Percentiles rank a stretch among this genome's conserved stretches.
Evolutionary conservation across 2,329 filamentous ascomycete genomes (phyloP).

Genomic region (Ceratocystis papillata): DNA sequence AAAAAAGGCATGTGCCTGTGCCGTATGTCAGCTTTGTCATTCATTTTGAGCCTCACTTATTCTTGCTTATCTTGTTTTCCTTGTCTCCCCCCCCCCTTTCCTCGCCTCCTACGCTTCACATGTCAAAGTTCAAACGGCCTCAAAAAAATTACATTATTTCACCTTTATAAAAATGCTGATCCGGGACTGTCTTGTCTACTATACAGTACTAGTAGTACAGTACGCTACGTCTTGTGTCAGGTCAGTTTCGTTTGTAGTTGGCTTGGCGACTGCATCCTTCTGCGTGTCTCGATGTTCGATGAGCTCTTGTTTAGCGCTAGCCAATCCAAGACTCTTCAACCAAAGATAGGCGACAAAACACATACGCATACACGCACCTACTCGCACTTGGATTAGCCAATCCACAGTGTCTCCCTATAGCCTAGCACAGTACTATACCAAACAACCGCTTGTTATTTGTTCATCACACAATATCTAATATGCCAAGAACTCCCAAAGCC

Average conservation of each 20-base stretch:
- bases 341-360: background rate
- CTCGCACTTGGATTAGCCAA: background rate
- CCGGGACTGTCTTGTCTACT: background rate
- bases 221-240: background rate
- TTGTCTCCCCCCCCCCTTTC: background rate
- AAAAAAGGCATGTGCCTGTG: background rate
- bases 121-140: background rate
- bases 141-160: background rate
- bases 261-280: slow-evolving; percentile 12
- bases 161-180: background rate
- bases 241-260: slow-evolving; percentile 9
- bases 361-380: background rate
- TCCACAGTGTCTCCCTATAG: background rate
- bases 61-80: background rate
- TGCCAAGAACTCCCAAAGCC: slow-evolving; percentile 11
- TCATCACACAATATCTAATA: background rate
- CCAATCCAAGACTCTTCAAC: background rate
- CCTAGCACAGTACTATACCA: too few relatives aligned
- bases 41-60: slow-evolving; percentile 8
- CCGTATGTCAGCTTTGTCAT: background rate
- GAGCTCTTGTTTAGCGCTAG: background rate
- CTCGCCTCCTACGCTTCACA: slow-evolving; percentile 1
- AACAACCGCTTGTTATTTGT: background rate
- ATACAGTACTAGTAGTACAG: background rate
- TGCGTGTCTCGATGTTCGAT: background rate